Conservation (phyloP, 2,329 filamentous ascomycete species). For the Penicillium sp. region DNA sequence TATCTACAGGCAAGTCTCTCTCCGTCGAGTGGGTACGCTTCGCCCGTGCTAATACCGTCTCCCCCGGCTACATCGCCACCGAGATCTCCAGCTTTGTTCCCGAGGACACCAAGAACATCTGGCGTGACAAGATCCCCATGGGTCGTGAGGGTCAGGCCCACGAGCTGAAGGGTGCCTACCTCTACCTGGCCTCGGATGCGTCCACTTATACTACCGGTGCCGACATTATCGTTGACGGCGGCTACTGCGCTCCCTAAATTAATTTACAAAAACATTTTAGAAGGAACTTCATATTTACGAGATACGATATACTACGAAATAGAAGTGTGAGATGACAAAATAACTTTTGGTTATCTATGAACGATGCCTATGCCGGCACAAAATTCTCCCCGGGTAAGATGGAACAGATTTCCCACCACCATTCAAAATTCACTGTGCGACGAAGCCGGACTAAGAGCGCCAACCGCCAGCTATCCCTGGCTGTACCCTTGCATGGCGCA, state of each 20-base stretch:
- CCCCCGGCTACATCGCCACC: constrained; percentile 73
- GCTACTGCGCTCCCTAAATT: constrained; percentile 49
- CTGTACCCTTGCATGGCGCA: neutral
- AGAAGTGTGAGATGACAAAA: neutral
- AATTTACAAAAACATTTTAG: neutral
- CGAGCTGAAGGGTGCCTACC: constrained; percentile 79
- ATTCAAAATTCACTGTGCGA: neutral
- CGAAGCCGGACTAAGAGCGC: neutral
- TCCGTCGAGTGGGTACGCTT: constrained; percentile 76
- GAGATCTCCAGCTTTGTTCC: constrained; percentile 67
- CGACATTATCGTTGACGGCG: constrained; percentile 73
- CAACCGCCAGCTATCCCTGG: neutral
- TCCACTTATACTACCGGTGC: constrained; percentile 77
- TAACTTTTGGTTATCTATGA: neutral
- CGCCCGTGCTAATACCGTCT: constrained; percentile 69
- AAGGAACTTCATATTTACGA: neutral
- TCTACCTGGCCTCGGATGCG: constrained; percentile 79
- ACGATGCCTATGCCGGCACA: neutral
- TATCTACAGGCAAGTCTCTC: constrained; percentile 59
- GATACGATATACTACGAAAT: neutral
- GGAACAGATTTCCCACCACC: neutral
- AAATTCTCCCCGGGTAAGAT: neutral
- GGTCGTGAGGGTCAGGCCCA: constrained; percentile 68
- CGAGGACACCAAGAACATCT: constrained; percentile 66
- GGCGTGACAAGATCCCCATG: constrained; percentile 78